phyloP scores from a whole-genome alignment of 2,329 filamentous ascomycete genomes.

The Metarhizium sp. region DNA sequence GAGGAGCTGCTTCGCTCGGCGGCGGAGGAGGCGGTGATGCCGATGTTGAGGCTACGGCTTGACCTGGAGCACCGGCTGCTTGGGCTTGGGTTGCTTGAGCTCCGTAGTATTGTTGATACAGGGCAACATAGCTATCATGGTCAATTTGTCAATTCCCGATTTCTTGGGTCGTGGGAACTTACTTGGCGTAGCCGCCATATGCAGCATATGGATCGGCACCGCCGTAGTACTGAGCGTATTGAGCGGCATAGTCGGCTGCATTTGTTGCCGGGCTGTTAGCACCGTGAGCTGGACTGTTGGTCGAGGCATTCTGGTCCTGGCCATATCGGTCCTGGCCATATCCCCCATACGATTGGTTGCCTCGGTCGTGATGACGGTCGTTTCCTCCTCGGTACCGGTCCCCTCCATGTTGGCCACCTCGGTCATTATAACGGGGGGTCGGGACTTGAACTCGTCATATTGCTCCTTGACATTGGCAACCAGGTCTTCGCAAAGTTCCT shows the following conservation, averaged over 20 bases:
- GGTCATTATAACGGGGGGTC: conserved; percentile 56
- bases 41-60: conserved; percentile 33
- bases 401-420: conserved; percentile 20
- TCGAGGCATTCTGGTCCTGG: conserved; percentile 16
- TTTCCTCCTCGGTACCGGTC: conserved; percentile 22
- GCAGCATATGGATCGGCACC: conserved; percentile 76
- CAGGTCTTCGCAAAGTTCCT: conserved; percentile 81
- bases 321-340: conserved; percentile 16
- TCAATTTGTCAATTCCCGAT: conserved; percentile 7
- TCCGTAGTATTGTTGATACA: conserved; percentile 64
- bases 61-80: conserved; percentile 29
- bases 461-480: conserved; percentile 78
- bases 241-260: conserved; percentile 58
- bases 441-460: conserved; percentile 84
- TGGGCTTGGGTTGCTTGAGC: conserved; percentile 35
- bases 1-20: conserved; percentile 50
- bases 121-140: conserved; percentile 47
- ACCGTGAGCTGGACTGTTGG: conserved; percentile 27
- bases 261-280: conserved; percentile 17
- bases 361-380: conserved; percentile 18
- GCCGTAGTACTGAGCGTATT: conserved; percentile 77
- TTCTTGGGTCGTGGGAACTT: conserved; percentile 18
- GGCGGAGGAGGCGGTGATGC: conserved; percentile 52
- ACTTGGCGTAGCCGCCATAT: conserved; percentile 81
- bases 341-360: conserved; percentile 20